Evolutionary conservation across 768 basidiomycete species (phyloP).

Genomic region (Hysterangium stoloniferum): DNA sequence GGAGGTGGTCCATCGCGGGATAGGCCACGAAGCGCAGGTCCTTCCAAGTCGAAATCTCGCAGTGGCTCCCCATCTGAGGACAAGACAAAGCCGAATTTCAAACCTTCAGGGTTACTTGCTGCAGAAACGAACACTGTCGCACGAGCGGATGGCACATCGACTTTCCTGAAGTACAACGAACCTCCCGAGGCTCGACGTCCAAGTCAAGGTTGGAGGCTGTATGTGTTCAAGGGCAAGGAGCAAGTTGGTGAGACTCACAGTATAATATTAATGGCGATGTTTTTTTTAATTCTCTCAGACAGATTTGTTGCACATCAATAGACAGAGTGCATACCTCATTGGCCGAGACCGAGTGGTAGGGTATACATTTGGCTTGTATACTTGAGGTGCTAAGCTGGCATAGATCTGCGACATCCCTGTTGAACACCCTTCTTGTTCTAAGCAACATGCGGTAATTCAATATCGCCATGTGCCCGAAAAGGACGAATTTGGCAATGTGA

Average conservation of each 20-base stretch:
- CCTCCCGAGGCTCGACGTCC: constrained; percentile 97
- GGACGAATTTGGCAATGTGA: constrained; percentile 78
- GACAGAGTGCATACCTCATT: constrained; percentile 90
- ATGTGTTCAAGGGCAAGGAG: constrained; percentile 94
- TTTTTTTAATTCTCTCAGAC: neutral
- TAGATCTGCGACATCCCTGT: constrained; percentile 60
- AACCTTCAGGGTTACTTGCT: constrained; percentile 80
- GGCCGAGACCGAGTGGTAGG: constrained; percentile 84
- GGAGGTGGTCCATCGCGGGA: neutral
- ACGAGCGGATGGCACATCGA: constrained; percentile 63
- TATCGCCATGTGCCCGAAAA: constrained; percentile 85
- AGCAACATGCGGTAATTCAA: constrained; percentile 96
- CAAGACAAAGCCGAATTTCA: constrained; percentile 86
- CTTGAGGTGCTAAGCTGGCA: neutral
- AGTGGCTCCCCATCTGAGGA: constrained; percentile 25
- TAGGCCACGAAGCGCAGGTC: constrained; percentile 14
- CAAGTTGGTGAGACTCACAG: constrained; percentile 64
- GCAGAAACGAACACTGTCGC: constrained; percentile 93
- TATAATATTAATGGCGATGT: neutral
- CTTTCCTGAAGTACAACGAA: constrained; percentile 95
- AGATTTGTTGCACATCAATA: constrained; percentile 90
- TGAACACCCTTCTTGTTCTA: constrained; percentile 96
- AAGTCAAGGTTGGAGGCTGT: constrained; percentile 81
- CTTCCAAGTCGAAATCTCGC: constrained; percentile 36
- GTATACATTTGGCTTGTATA: constrained; percentile 27